Base-by-base conservation (phyloP, 345 rosid genomes). In the Salix dunnii region DNA sequence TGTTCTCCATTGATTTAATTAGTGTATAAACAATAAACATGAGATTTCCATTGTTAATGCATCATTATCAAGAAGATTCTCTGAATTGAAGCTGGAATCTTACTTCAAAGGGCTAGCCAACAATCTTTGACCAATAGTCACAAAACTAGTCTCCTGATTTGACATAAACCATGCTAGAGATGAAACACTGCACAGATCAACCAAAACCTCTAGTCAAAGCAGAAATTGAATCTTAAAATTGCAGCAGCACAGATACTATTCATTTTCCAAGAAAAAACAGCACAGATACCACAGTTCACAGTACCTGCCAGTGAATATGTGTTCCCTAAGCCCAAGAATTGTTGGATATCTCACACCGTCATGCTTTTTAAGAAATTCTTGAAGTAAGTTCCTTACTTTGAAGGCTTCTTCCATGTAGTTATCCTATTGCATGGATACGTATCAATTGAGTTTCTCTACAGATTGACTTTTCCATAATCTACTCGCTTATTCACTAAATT, bases 121-220 rank as follows among this genome's bases (percentile, higher is more conserved):
- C 68, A 96, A 80, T 85, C 99, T 88, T 86, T 96, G 99, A 76
- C 98, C 98, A 78, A 96, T 96, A 30, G 99, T 96, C 55, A 93
- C 98, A 84, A 96, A 96, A 85, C 99, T 96, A n/a, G 94, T 96
- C 86, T 96, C 99, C 89, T 93, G 99, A 91, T 92, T 94, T 73
- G 99, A 96, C 98, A 96, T 93, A 83, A 96, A 93, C 99, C 99
- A 96, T 30, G 99, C 99, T 70, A 96, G 98, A 74, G 99, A 96
- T 53, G 99, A 96, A 82, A 96, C 99, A 82, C 99, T 96, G 92
- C 83, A 85, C 71, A 77, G 64, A 72, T 51, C 10, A 61, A 23
- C 36, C 62, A 78, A 78, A 36, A 46, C 18, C 51, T 46, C 14
- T 6, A 49, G 55, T 53, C 33, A 67, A 51, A 51, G 23, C 49